Evolutionary conservation across 495 filamentous ascomycete species (phyloP), one percentile per base, ranked within the genome.

Genomic region (Hyaloscypha bicolor): DNA sequence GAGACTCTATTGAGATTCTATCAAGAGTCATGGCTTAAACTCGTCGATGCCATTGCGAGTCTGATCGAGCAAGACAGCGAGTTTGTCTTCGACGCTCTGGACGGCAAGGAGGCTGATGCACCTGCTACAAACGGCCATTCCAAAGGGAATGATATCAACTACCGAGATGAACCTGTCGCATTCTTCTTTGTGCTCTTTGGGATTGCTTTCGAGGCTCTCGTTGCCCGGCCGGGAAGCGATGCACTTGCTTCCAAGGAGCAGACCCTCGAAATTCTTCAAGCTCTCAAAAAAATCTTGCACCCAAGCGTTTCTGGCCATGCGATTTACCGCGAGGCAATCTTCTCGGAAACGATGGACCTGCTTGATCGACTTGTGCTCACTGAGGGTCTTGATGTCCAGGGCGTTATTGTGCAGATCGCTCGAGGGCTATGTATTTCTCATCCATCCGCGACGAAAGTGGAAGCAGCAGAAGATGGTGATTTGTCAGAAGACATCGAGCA

Each of bases 141-240:
- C 3, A 84, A 82, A 62, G 81, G 79, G 2, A 85, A 86, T 16
- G 90, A 93, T 70, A 98, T 99, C 77, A 97, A 97, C 73, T 98
- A 98, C 73, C 92, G 95, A 22, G 94, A 97, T 74, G 96, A 99
- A 74, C 95, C 95, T 0, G 93, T 97, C 19, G 95, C 95, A 1
- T 99, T 99, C 82, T 99, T 99, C 79, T 99, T 99, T 71, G 93
- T 99, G 11, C 84, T 99, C 1, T 99, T 97, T 72, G 95, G 95
- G 30, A 89, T 99, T 64, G 93, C 93, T 0, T 97, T 98, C 69
- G 95, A 99, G 77, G 94, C 96, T 31, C 84, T 99, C 52, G 94
- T 92, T 19, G 91, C 90, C 8, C 88, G 93, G 64, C 87, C 89
- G 14, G 82, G 82, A 6, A 89, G 87, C 55, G 91, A 93, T 70